phyloP scores from a whole-genome alignment of 169 alveolate genomes.

The Ichthyophthirius multifiliis region DNA sequence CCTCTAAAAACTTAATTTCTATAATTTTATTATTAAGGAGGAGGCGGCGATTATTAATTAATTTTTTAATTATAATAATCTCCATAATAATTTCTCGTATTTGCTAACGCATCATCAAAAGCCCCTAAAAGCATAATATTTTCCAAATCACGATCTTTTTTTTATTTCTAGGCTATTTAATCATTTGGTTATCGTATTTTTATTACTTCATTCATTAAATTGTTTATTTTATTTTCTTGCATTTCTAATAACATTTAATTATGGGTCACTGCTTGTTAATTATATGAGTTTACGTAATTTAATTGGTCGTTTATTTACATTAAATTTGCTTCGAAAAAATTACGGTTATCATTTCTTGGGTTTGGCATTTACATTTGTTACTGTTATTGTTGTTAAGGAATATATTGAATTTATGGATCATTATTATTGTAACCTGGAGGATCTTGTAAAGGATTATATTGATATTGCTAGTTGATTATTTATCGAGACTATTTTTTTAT shows the following conservation, averaged over 20 bases:
- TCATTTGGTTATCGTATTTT: background rate
- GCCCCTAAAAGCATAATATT: background rate
- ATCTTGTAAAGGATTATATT: background rate
- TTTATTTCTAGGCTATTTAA: background rate
- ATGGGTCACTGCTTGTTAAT: background rate
- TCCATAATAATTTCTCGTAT: constrained; percentile 1
- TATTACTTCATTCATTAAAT: background rate
- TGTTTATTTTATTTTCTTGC: background rate
- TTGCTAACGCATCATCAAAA: background rate
- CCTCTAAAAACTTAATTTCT: constrained; percentile 9
- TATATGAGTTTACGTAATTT: background rate
- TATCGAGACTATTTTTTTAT: background rate
- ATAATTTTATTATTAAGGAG: background rate
- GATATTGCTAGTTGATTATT: background rate
- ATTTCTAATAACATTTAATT: background rate
- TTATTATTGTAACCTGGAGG: background rate
- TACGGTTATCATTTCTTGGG: background rate
- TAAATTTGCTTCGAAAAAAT: background rate
- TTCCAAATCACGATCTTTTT: background rate
- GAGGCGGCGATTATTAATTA: too few species aligned
- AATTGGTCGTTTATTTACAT: background rate
- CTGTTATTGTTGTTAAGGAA: background rate
- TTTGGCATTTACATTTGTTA: background rate
- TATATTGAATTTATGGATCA: background rate
- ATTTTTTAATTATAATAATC: too few species aligned